A percentile compares a stretch with the other conserved stretches of the same genome.
Conservation (phyloP, 768 basidiomycete genomes). For the Tephrocybe sp. region DNA sequence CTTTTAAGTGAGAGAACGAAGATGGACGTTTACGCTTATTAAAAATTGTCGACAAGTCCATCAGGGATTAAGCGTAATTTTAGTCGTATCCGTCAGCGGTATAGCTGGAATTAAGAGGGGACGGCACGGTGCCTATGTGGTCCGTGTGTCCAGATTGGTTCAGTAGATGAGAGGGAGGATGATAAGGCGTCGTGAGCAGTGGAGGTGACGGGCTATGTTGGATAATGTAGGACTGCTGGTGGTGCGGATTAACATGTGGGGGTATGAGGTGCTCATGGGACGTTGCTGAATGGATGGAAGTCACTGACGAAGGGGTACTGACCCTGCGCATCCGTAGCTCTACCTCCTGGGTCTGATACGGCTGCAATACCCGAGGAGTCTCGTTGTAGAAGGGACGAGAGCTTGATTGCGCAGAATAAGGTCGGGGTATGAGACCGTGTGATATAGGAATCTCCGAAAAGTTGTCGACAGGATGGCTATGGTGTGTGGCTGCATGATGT, state of each 20-base stretch:
- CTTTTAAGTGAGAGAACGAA: not conserved
- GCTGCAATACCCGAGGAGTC: conserved; percentile 11
- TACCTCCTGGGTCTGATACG: conserved; percentile 14
- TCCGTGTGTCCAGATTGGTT: conserved; percentile 2
- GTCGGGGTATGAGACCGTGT: conserved; percentile 25
- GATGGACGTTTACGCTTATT: not conserved
- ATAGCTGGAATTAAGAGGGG: conserved; percentile 17
- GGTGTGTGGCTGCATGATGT: conserved; percentile 7
- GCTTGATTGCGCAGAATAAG: conserved; percentile 26
- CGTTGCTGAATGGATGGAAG: conserved; percentile 10
- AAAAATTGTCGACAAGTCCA: not conserved
- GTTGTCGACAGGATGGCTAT: conserved; percentile 17
- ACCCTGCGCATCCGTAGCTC: conserved; percentile 14
- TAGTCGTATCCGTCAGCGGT: conserved; percentile 5
- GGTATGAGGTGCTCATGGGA: not conserved
- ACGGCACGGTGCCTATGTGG: conserved; percentile 7
- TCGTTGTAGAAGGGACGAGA: conserved; percentile 26
- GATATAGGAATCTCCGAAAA: conserved; percentile 23
- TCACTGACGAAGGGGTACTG: conserved; percentile 7
- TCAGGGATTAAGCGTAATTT: conserved; percentile 1
- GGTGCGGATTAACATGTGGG: conserved; percentile 2
- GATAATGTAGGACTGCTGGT: conserved; percentile 14
- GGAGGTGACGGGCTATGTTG: conserved; percentile 23
- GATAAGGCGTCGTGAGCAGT: conserved; percentile 28
- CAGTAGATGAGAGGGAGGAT: conserved; percentile 20